Conservation (phyloP, 768 basidiomycete genomes). For the Galerina sulciceps region DNA sequence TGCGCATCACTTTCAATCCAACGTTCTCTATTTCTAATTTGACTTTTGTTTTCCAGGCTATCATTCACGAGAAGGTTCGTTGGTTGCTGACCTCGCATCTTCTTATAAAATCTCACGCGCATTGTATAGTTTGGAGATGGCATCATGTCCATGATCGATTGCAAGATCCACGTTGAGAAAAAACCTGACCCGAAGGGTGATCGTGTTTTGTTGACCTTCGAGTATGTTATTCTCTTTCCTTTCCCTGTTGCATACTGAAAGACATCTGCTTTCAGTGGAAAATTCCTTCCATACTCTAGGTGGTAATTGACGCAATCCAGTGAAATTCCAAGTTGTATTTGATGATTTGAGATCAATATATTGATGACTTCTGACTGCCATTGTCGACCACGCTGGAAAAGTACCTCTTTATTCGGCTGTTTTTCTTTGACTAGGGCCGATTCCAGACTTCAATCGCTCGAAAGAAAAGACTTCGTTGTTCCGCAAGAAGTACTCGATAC, state of each 20-base stretch:
- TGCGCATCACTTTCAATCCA: not conserved
- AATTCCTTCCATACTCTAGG: conserved; percentile 74
- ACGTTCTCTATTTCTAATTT: not conserved
- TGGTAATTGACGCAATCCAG: conserved; percentile 47
- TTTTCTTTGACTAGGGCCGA: too few relatives aligned
- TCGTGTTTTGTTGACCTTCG: conserved; percentile 78
- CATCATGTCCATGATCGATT: conserved; percentile 91
- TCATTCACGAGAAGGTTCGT: conserved; percentile 80
- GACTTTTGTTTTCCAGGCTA: conserved; percentile 45
- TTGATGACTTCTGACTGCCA: too few relatives aligned
- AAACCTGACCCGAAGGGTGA: conserved; percentile 82
- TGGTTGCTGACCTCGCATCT: not conserved
- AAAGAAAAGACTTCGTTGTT: too few relatives aligned
- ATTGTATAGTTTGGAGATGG: conserved; percentile 75
- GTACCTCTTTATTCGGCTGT: too few relatives aligned
- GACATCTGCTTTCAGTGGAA: conserved; percentile 53
- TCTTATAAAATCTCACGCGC: conserved; percentile 3
- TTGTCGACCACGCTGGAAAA: too few relatives aligned
- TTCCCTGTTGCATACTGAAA: not conserved
- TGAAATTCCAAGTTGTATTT: not conserved
- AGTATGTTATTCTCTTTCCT: conserved; percentile 50
- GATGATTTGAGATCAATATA: too few relatives aligned
- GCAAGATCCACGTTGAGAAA: conserved; percentile 66
- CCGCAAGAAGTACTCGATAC: too few relatives aligned
- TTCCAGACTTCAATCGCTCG: too few relatives aligned